Base-by-base conservation (phyloP, 2,329 filamentous ascomycete genomes). In the Aspergillus sp. region DNA sequence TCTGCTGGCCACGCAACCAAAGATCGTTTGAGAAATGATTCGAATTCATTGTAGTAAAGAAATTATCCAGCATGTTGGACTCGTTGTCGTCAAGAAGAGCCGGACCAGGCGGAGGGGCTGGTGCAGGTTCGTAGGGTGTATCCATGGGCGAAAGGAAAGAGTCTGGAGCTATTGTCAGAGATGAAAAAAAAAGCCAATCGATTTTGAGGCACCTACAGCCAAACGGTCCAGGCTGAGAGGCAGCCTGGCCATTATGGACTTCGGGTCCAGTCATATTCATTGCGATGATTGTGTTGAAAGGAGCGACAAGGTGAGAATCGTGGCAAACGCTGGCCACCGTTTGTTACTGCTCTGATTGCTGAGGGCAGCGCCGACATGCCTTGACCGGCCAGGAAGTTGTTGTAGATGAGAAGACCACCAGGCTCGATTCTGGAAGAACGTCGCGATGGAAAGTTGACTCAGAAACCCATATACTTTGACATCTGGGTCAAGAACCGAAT, bases 21-120 rank as follows among this genome's bases (percentile, higher is more conserved):
- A 67, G 62, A 35, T 70, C 68, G 42, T 60, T 64, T 27, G 59
- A 54, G 19, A 70, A 57, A 39, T 61, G 64, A 33, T 62, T 65
- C 4, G 64, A 57, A 39, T 68, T 68, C 58, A 70, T 62, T 2
- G 67, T 68, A 27, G 62, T 68, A 46, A 70, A 70, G 45, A 70
- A 70, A 43, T 62, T 69, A 47, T 76, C 74, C 12, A 88, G 69
- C 46, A 78, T 68, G 53, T 75, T 79, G 41, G 71, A 77, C 56
- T 70, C 68, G 39, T 58, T 77, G 54, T 83, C 79, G 52, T 81
- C 78, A 48, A 88, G 74, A 33, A 88, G 72, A 12, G 83, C 79
- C 32, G 76, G 76, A n/a, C 83, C 83, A 3, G 77, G 77, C 7
- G 82, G 78, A 38, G 80, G 79, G 40, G 81, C 78, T 35, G 83